phyloP scores from a whole-genome alignment of 768 basidiomycete genomes.

The Lactarius akahatsu region DNA sequence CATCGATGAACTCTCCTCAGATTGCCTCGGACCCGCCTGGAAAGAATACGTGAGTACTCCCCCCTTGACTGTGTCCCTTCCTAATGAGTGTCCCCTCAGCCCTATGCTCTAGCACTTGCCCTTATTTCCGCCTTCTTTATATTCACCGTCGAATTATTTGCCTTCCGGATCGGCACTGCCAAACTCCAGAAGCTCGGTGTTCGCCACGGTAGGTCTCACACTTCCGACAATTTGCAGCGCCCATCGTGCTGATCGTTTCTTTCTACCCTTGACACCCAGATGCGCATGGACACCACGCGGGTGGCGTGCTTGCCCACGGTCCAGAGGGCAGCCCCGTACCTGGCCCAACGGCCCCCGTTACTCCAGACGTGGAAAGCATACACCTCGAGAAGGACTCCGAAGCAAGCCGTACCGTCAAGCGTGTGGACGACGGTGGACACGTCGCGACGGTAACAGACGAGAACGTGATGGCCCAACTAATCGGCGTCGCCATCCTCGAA shows the following conservation, averaged over 20 bases:
- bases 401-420: slow-evolving; percentile 34
- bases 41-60: slow-evolving; percentile 58
- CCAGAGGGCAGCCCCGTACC: slow-evolving; percentile 46
- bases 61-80: neutral
- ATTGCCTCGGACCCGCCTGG: slow-evolving; percentile 75
- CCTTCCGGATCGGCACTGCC: slow-evolving; percentile 82
- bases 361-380: slow-evolving; percentile 9
- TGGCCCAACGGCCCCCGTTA: neutral
- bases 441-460: slow-evolving; percentile 37
- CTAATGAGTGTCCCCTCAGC: slow-evolving; percentile 43
- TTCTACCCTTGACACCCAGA: slow-evolving; percentile 41
- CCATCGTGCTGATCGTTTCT: neutral
- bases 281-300: slow-evolving; percentile 62
- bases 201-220: slow-evolving; percentile 48
- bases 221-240: neutral
- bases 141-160: slow-evolving; percentile 81
- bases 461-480: slow-evolving; percentile 58
- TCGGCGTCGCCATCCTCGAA: slow-evolving; percentile 90
- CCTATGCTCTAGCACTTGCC: slow-evolving; percentile 78
- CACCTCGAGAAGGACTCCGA: neutral
- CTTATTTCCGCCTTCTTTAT: slow-evolving; percentile 79
- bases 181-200: slow-evolving; percentile 68
- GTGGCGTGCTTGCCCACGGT: slow-evolving; percentile 66
- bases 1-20: slow-evolving; percentile 62
- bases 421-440: slow-evolving; percentile 22